Evolutionary conservation across 2,329 filamentous ascomycete genomes (phyloP).

Genomic region (Gaeumannomyces sp.): DNA sequence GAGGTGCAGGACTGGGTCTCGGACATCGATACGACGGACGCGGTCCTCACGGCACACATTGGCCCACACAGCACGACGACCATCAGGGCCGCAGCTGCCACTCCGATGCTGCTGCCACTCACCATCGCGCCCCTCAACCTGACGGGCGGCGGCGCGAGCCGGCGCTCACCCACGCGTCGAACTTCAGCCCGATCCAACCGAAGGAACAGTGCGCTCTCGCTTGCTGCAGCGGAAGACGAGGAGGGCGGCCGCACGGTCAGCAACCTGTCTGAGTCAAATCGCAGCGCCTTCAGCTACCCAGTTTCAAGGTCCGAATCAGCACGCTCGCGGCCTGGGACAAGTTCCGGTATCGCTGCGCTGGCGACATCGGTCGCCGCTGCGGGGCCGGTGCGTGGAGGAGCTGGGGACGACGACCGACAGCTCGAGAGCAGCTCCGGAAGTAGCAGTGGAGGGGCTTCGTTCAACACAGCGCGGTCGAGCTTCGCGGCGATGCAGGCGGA

Average conservation of each 20-base stretch:
- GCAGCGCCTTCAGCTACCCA: conserved; percentile 36
- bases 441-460: conserved; percentile 32
- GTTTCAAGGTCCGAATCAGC: conserved; percentile 27
- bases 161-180: conserved; percentile 32
- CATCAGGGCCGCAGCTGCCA: conserved; percentile 7
- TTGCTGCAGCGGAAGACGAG: conserved; percentile 30
- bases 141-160: conserved; percentile 13
- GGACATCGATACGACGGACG: conserved; percentile 48
- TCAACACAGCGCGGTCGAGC: conserved; percentile 47
- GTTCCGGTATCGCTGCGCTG: conserved; percentile 24
- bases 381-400: conserved; percentile 21
- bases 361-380: conserved; percentile 21
- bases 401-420: conserved; percentile 13
- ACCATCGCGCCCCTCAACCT: not conserved
- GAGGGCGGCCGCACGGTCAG: conserved; percentile 46
- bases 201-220: not conserved
- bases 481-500: conserved; percentile 48
- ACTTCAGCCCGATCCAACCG: conserved; percentile 24
- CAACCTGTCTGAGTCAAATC: conserved; percentile 44
- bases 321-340: conserved; percentile 30
- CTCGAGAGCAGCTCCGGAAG: conserved; percentile 35
- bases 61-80: conserved; percentile 23
- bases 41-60: conserved; percentile 40
- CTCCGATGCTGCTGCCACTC: not conserved
- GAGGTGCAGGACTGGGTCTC: conserved; percentile 55